Conservation (phyloP, 768 basidiomycete genomes). For the Suillus fuscotomentosus region DNA sequence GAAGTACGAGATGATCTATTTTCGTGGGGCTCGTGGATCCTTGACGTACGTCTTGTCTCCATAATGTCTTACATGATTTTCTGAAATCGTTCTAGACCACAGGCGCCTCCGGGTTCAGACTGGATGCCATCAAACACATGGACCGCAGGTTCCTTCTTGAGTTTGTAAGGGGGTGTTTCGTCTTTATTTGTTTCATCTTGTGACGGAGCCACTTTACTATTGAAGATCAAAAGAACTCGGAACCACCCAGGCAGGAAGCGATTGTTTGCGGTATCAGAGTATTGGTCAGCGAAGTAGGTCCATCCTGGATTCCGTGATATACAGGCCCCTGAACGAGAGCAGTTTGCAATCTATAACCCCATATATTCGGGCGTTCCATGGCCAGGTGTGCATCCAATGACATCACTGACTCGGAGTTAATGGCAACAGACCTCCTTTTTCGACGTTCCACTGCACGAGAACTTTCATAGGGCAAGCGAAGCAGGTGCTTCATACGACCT, state of each 20-base stretch:
- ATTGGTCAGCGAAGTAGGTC: slow-evolving; percentile 73
- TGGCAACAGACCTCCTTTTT: slow-evolving; percentile 75
- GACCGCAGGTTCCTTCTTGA: slow-evolving; percentile 66
- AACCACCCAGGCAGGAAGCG: slow-evolving; percentile 38
- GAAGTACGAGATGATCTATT: slow-evolving; percentile 73
- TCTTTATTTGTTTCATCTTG: neutral
- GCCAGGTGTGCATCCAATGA: slow-evolving; percentile 47
- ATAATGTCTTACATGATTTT: neutral
- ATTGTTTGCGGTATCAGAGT: slow-evolving; percentile 77
- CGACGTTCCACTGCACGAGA: slow-evolving; percentile 87
- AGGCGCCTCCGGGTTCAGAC: slow-evolving; percentile 70
- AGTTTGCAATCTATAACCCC: slow-evolving; percentile 53
- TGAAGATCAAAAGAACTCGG: slow-evolving; percentile 55
- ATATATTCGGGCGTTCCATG: slow-evolving; percentile 61
- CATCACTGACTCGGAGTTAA: slow-evolving; percentile 1
- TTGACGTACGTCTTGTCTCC: slow-evolving; percentile 41
- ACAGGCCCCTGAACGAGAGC: neutral
- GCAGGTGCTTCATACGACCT: slow-evolving; percentile 70
- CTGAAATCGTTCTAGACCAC: slow-evolving; percentile 49
- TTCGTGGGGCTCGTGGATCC: slow-evolving; percentile 78
- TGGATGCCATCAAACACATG: slow-evolving; percentile 92
- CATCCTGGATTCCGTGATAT: neutral
- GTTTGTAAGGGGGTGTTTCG: slow-evolving; percentile 50
- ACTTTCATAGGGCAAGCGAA: slow-evolving; percentile 76
- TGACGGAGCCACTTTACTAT: slow-evolving; percentile 1